phyloP scores from a whole-genome alignment of 495 filamentous ascomycete genomes.

The Zalerion maritima region DNA sequence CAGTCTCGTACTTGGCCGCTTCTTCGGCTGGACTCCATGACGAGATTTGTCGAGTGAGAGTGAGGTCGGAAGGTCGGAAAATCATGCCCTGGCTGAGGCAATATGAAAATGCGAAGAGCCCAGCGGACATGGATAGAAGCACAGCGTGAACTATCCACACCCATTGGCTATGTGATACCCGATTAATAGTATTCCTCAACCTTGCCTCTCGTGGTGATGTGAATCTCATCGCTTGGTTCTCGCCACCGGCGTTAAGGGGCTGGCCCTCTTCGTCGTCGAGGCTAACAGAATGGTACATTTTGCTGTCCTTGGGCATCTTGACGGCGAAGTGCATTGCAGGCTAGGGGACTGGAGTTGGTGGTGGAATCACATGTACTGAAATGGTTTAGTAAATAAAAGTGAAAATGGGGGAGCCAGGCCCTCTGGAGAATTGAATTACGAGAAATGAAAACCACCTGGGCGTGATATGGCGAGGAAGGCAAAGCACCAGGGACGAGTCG shows the following conservation, averaged over 20 bases:
- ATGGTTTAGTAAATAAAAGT: no score
- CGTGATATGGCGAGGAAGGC: no score
- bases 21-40: constrained; percentile 27
- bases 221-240: constrained; percentile 12
- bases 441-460: no score
- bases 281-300: constrained; percentile 16
- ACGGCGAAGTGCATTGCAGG: constrained; percentile 1
- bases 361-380: no score
- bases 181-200: constrained; percentile 4
- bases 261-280: constrained; percentile 22
- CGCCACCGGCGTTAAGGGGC: constrained; percentile 12
- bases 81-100: constrained; percentile 19
- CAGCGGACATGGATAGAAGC: constrained; percentile 24
- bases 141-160: constrained; percentile 29
- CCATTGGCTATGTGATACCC: constrained; percentile 15
- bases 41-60: constrained; percentile 13
- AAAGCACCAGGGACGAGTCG: no score
- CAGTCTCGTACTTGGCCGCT: constrained; percentile 29
- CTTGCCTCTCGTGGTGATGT: constrained; percentile 3
- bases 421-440: no score
- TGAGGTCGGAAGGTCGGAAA: constrained; percentile 7
- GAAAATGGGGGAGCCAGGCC: no score
- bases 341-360: not conserved
- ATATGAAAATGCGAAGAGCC: constrained; percentile 27
- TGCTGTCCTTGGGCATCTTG: constrained; percentile 12